Evolutionary conservation across 169 alveolate genomes (phyloP), one percentile per base, ranked within the genome.

Genomic region (Plasmodium coatneyi): DNA sequence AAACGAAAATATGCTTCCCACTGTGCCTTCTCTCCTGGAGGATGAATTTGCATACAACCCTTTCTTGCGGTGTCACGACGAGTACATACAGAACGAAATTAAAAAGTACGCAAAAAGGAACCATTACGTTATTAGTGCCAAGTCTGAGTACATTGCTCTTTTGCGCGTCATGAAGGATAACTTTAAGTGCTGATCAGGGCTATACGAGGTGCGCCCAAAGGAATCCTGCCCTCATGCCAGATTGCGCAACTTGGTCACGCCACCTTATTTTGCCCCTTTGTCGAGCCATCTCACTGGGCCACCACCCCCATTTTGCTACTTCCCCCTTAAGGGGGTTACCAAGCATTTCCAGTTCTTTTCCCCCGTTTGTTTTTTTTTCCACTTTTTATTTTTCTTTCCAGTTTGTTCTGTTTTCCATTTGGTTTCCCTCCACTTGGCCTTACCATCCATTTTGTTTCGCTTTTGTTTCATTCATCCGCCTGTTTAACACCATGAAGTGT

Each of bases 121-220:
- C 34, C 76, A 84, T 52, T 74, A 74, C 28, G 70, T 74, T 54
- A 84, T 84, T 84, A 39, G 70, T 19, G 28, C 39, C 12, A 78
- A 84, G 19, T 32, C 43, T 5, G 93, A 84, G 39, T 84, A 84
- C 12, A 19, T 84, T 0, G 60, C 43, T 36, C 83, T 84, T 46
- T 84, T 84, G 66, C 52, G 93, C 36, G 41, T 43, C 39, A 84
- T 84, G 93, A 84, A 84, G 52, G 93, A 84, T 84, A 84, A 84
- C 39, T 84, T 84, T 76, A 36, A 84, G 79, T 10, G 36, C 6
- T 25, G 5, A 0, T 66, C 14, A 66, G 14, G 19, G 41, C 14
- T 9, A 66, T 25, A 66, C 22, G 22, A 5, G 9, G 60, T 16
- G 25, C 22, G 60, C 7, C 60, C 22, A 12, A 16, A 16, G 60